phyloP scores from a whole-genome alignment of 2,329 filamentous ascomycete genomes.

The Zymoseptoria crescenta region DNA sequence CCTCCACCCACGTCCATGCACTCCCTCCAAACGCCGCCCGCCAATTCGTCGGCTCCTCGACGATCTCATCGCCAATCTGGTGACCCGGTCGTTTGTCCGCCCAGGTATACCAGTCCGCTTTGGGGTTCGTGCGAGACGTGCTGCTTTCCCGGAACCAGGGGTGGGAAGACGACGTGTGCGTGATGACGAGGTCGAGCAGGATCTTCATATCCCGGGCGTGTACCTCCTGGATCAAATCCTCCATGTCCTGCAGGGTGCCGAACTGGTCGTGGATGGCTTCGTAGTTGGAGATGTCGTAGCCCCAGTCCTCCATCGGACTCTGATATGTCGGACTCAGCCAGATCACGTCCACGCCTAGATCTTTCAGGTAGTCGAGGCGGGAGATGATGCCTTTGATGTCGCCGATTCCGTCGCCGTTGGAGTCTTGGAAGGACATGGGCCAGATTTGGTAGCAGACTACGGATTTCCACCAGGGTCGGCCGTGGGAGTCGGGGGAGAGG shows the following conservation, averaged over 20 bases:
- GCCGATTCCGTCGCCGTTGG: slow-evolving; percentile 51
- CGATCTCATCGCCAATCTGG: slow-evolving; percentile 8
- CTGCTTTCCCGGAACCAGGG: slow-evolving; percentile 52
- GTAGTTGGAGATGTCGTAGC: slow-evolving; percentile 62
- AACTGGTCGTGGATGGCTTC: slow-evolving; percentile 58
- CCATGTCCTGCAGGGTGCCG: slow-evolving; percentile 59
- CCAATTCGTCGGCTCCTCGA: slow-evolving; percentile 70
- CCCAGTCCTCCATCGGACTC: slow-evolving; percentile 58
- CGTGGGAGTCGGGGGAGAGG: slow-evolving; percentile 3
- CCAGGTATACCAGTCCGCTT: slow-evolving; percentile 53
- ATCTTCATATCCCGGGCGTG: slow-evolving; percentile 60
- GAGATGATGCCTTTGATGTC: slow-evolving; percentile 56
- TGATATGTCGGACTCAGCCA: slow-evolving; percentile 62
- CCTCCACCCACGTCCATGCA: slow-evolving; percentile 63
- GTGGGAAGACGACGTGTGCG: slow-evolving; percentile 63
- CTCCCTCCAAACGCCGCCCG: slow-evolving; percentile 52
- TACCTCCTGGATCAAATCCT: slow-evolving; percentile 51
- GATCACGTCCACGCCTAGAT: slow-evolving; percentile 54
- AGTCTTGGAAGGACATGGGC: slow-evolving; percentile 42
- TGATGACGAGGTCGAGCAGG: slow-evolving; percentile 69
- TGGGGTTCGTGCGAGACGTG: slow-evolving; percentile 42
- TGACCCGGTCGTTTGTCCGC: slow-evolving; percentile 38
- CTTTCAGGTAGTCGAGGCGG: slow-evolving; percentile 52
- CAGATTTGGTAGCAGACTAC: slow-evolving; percentile 41
- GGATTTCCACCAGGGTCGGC: slow-evolving; percentile 39